phyloP scores from a whole-genome alignment of 805 yeast species.

The Yamadazyma phyllophila region DNA sequence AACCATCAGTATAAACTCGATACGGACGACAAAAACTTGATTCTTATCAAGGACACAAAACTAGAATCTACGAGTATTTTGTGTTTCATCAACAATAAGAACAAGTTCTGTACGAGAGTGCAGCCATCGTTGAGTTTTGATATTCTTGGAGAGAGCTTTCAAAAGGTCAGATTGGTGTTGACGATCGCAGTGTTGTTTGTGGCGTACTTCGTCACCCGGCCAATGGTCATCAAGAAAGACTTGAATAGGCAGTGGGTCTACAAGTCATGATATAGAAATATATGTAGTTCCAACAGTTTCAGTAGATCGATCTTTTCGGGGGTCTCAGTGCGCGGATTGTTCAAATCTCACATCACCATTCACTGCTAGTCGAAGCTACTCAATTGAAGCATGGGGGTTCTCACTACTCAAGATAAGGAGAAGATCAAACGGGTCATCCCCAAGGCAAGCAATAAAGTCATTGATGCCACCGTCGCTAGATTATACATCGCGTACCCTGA shows the following conservation, averaged over 20 bases:
- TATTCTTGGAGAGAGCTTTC: conserved; percentile 63
- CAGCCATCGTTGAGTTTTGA: conserved; percentile 87
- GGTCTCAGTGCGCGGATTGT: not conserved
- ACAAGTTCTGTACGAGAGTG: conserved; percentile 71
- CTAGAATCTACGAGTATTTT: conserved; percentile 80
- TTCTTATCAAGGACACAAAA: conserved; percentile 48
- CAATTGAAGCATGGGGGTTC: conserved; percentile 29
- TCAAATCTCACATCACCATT: not conserved
- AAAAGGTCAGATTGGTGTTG: conserved; percentile 55
- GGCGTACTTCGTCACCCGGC: conserved; percentile 49
- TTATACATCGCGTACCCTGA: conserved; percentile 89
- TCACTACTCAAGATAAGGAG: conserved; percentile 68
- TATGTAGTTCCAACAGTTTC: too few species aligned
- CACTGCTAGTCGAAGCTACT: not conserved
- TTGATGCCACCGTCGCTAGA: conserved; percentile 88
- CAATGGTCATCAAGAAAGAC: conserved; percentile 54
- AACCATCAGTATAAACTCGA: conserved; percentile 38
- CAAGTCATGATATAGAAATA: conserved; percentile 1
- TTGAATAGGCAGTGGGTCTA: conserved; percentile 55
- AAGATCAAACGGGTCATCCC: conserved; percentile 87
- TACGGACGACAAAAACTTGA: conserved; percentile 16
- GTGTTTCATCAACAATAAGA: conserved; percentile 57
- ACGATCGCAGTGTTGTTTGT: conserved; percentile 56
- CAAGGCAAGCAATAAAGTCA: conserved; percentile 78
- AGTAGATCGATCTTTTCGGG: too few species aligned